Conservation (phyloP, 352 stramenopile species). For the Globisporangium apiculatum region DNA sequence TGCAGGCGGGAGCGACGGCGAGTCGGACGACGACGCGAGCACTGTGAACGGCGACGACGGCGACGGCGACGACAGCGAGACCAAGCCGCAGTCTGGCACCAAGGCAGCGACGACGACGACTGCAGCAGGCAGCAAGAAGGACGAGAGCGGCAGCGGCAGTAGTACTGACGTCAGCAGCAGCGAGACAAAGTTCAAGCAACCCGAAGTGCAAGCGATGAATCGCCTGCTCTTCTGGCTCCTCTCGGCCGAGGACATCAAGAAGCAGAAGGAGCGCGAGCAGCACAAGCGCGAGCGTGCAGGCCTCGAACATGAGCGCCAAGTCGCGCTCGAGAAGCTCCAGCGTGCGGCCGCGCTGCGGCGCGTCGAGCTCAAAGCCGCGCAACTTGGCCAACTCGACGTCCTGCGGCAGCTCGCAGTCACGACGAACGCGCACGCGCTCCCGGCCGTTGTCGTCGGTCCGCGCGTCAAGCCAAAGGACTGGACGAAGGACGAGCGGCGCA, state of each 20-base stretch:
- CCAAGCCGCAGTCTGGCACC: slow-evolving; percentile 9
- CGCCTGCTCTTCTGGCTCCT: slow-evolving; percentile 79
- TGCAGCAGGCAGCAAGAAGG: slow-evolving; percentile 6
- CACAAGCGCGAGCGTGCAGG: slow-evolving; percentile 70
- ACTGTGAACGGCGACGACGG: slow-evolving; percentile 29
- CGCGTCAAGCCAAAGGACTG: slow-evolving; percentile 77
- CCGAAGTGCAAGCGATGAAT: slow-evolving; percentile 88
- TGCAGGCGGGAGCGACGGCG: slow-evolving; percentile 33
- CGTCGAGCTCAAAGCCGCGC: slow-evolving; percentile 80
- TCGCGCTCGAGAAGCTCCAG: slow-evolving; percentile 59
- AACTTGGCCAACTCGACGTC: slow-evolving; percentile 77
- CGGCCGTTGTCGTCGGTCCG: slow-evolving; percentile 39
- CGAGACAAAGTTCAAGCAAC: slow-evolving; percentile 69
- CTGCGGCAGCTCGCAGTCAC: slow-evolving; percentile 61
- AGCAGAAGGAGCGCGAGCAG: slow-evolving; percentile 68
- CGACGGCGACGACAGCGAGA: slow-evolving; percentile 22
- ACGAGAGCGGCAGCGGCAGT: not conserved
- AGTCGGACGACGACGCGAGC: slow-evolving; percentile 38
- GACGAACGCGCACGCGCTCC: slow-evolving; percentile 60
- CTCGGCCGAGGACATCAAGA: slow-evolving; percentile 80
- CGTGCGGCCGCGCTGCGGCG: slow-evolving; percentile 52
- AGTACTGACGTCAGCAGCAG: slow-evolving; percentile 4
- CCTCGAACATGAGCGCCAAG: slow-evolving; percentile 68
- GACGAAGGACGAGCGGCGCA: slow-evolving; percentile 80
- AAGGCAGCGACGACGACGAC: slow-evolving; percentile 4